Percentiles rank a stretch among this genome's conserved stretches.
Conservation (phyloP, 352 stramenopile species). For the Phytopythium ostracodes region DNA sequence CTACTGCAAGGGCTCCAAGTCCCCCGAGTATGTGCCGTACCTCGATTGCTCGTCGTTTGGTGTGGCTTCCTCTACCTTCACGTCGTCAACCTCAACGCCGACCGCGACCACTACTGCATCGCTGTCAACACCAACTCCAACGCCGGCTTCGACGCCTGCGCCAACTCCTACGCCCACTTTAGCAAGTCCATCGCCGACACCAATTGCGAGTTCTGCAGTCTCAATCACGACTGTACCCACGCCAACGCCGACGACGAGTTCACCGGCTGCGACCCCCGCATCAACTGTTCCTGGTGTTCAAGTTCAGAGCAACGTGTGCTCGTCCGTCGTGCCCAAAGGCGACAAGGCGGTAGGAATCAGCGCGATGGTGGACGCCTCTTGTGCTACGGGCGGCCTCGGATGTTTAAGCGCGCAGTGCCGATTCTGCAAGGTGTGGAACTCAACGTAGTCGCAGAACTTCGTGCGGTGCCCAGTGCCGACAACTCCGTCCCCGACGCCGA, state of each 20-base stretch:
- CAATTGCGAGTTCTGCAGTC: background rate
- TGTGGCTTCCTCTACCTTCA: background rate
- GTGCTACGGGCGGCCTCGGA: background rate
- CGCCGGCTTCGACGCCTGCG: background rate
- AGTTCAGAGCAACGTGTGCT: background rate
- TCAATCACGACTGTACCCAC: background rate
- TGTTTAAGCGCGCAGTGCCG: conserved; percentile 11
- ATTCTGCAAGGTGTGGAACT: conserved; percentile 9
- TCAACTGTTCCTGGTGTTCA: background rate
- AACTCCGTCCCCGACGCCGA: background rate
- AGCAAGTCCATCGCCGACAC: conserved; percentile 5
- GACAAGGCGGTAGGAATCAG: conserved; percentile 2
- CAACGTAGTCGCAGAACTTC: conserved; percentile 5
- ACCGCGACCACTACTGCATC: background rate
- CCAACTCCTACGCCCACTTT: conserved; percentile 4
- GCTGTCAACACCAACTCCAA: conserved; percentile 6
- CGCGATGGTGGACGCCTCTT: conserved; percentile 1
- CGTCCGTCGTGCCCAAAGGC: background rate
- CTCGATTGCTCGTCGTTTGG: background rate
- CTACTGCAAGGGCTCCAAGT: conserved; percentile 6
- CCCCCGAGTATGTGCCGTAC: conserved; percentile 2
- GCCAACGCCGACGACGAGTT: background rate
- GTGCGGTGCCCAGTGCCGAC: background rate
- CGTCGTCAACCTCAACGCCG: background rate
- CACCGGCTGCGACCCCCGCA: background rate